A percentile compares a stretch with the other conserved stretches of the same genome.
Evolutionary conservation across 1,139 yeast species (phyloP).

Genomic region (Magnusiomyces fungicola): DNA sequence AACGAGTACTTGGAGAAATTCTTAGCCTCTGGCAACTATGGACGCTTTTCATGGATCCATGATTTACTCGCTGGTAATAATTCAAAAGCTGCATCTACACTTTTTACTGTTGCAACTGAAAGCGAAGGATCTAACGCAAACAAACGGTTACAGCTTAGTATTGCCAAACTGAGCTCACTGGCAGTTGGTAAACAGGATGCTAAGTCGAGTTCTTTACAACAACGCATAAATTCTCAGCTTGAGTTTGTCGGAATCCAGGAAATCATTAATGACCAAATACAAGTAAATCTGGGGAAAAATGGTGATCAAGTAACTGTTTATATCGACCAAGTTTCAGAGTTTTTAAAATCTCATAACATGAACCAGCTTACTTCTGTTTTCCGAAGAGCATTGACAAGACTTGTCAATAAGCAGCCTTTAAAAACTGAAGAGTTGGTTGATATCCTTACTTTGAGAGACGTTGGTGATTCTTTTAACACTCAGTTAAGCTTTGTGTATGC

Average conservation of each 20-base stretch:
- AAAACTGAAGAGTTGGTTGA: slow-evolving; percentile 46
- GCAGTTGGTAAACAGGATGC: slow-evolving; percentile 23
- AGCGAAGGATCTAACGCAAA: slow-evolving; percentile 40
- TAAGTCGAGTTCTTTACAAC: slow-evolving; percentile 18
- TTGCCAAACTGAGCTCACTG: slow-evolving; percentile 54
- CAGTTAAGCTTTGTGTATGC: slow-evolving; percentile 38
- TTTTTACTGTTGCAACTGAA: slow-evolving; percentile 28
- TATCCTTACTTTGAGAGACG: slow-evolving; percentile 46
- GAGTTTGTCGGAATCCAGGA: slow-evolving; percentile 16
- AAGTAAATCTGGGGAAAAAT: not conserved
- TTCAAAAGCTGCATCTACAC: slow-evolving; percentile 42
- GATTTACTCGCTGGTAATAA: slow-evolving; percentile 49
- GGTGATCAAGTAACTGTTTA: not conserved
- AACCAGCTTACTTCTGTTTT: slow-evolving; percentile 17
- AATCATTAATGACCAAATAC: not conserved
- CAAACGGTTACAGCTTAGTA: slow-evolving; percentile 53
- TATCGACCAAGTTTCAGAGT: slow-evolving; percentile 7
- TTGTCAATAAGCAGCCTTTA: slow-evolving; percentile 40
- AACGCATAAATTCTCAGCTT: slow-evolving; percentile 16
- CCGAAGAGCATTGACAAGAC: slow-evolving; percentile 32
- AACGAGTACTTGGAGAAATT: slow-evolving; percentile 46
- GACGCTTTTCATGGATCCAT: slow-evolving; percentile 67
- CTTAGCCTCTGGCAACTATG: slow-evolving; percentile 41
- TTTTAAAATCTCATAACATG: slow-evolving; percentile 12
- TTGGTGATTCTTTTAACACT: slow-evolving; percentile 20